A percentile compares a stretch with the other conserved stretches of the same genome.
Evolutionary conservation across 257 asterid species (phyloP).

Genomic region (Voacanga thouarsii): DNA sequence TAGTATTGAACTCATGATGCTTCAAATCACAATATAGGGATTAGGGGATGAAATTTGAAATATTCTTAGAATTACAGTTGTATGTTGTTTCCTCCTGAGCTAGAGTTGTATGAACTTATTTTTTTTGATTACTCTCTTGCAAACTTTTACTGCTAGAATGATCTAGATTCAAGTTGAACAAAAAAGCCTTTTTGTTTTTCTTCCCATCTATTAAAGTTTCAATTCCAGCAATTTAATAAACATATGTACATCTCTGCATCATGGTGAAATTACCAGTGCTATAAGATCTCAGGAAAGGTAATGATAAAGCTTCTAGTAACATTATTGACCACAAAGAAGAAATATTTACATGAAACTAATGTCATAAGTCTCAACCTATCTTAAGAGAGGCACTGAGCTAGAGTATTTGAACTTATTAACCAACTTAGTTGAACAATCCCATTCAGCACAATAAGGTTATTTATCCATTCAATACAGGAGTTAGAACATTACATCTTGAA

Average conservation of each 20-base stretch:
- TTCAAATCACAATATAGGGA: too few relatives aligned
- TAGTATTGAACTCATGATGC: too few relatives aligned
- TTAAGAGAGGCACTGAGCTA: not conserved
- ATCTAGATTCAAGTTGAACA: too few relatives aligned
- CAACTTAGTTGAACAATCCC: not conserved
- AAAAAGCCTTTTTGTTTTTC: too few relatives aligned
- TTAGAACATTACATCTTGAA: not conserved
- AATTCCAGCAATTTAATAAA: not conserved
- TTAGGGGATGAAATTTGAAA: too few relatives aligned
- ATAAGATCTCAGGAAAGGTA: not conserved
- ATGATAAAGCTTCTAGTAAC: not conserved
- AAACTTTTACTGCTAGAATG: too few relatives aligned
- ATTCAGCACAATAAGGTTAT: not conserved
- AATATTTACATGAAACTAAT: too few relatives aligned
- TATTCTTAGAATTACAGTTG: too few relatives aligned
- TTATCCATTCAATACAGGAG: not conserved
- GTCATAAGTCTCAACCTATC: not conserved
- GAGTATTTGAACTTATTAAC: not conserved
- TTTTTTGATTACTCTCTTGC: too few relatives aligned
- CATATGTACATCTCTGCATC: not conserved
- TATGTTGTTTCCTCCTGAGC: too few relatives aligned
- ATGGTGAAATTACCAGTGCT: not conserved
- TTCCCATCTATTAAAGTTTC: not conserved
- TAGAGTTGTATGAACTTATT: too few relatives aligned
- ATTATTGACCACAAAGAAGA: not conserved